Conservation (phyloP, 495 filamentous ascomycete species). For the Trichoderma parareesei region DNA sequence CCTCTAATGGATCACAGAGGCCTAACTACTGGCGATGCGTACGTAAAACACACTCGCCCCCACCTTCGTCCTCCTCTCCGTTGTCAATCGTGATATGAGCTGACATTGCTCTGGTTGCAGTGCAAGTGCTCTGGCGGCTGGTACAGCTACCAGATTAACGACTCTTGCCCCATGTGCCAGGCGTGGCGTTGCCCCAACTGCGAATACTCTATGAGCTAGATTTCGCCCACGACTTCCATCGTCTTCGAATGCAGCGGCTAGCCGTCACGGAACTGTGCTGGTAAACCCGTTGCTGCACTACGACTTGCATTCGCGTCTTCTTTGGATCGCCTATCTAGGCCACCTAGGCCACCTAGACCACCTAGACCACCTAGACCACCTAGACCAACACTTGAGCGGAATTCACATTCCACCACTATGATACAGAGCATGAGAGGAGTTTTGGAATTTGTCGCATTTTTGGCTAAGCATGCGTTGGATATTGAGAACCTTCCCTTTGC, state of each 20-base stretch:
- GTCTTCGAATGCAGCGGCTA: background rate
- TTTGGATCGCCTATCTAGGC: background rate
- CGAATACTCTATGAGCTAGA: background rate
- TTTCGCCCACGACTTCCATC: background rate
- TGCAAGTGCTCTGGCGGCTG: conserved; percentile 4
- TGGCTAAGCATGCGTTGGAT: background rate
- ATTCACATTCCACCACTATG: background rate
- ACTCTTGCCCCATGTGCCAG: conserved; percentile 5
- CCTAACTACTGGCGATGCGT: background rate
- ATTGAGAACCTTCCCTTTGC: background rate
- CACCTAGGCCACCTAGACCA: background rate
- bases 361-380: background rate
- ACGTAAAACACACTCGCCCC: background rate
- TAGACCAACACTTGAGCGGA: background rate
- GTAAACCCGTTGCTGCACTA: background rate
- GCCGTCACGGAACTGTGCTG: background rate
- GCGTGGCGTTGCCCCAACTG: conserved; percentile 3
- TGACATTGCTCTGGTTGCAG: background rate
- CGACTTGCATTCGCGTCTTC: background rate
- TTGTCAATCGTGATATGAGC: background rate
- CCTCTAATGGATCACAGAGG: background rate
- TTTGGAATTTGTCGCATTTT: background rate
- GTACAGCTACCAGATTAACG: background rate
- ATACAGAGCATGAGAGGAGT: background rate
- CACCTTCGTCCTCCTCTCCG: background rate